A percentile compares a stretch with the other conserved stretches of the same genome.
Evolutionary conservation across 768 basidiomycete species (phyloP).

Genomic region (Lactarius sanguifluus): DNA sequence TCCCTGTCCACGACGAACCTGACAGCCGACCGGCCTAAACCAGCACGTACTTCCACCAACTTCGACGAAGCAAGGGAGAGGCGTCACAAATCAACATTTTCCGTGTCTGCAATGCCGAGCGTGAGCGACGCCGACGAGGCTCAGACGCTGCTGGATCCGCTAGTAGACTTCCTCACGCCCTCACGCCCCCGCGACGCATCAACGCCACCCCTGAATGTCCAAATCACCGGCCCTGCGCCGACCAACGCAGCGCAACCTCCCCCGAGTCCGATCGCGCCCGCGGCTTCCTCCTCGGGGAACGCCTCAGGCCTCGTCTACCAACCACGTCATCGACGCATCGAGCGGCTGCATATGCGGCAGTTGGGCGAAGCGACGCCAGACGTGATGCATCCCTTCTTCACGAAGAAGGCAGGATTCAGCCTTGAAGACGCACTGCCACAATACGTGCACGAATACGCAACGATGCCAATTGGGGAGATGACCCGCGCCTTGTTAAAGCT

Average conservation of each 20-base stretch:
- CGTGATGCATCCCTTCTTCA: constrained; percentile 85
- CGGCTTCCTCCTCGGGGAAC: constrained; percentile 17
- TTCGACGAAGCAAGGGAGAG: constrained; percentile 10
- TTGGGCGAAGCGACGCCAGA: constrained; percentile 87
- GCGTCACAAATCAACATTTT: constrained; percentile 17
- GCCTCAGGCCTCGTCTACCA: constrained; percentile 47
- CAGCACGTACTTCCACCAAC: neutral
- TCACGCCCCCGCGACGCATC: neutral
- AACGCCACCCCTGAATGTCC: neutral
- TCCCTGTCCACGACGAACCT: neutral
- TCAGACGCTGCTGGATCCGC: constrained; percentile 14
- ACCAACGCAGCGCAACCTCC: constrained; percentile 9
- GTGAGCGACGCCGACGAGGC: neutral
- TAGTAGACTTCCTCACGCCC: constrained; percentile 7
- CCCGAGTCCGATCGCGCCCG: constrained; percentile 14
- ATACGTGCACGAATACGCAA: constrained; percentile 85
- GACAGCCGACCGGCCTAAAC: constrained; percentile 3
- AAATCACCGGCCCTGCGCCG: neutral
- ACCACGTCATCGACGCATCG: constrained; percentile 62
- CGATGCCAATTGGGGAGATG: constrained; percentile 78
- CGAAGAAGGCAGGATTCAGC: constrained; percentile 81
- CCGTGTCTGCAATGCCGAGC: constrained; percentile 22
- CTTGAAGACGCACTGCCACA: constrained; percentile 83
- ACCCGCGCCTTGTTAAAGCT: constrained; percentile 75
- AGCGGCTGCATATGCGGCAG: constrained; percentile 81